Evolutionary conservation across 2,329 filamentous ascomycete species (phyloP).

Genomic region (Alternaria atra): DNA sequence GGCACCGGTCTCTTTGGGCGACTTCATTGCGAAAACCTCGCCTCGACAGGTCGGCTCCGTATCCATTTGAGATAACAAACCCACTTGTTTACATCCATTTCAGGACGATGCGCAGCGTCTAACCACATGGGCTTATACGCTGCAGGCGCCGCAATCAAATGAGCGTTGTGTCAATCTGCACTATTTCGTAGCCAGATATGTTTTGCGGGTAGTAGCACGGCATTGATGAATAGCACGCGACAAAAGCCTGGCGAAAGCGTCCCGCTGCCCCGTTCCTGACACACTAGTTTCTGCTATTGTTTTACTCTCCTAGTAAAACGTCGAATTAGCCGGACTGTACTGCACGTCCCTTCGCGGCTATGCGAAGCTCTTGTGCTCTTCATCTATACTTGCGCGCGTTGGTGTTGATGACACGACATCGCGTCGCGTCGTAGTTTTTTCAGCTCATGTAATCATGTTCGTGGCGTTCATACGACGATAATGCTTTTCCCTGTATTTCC

Average conservation of each 20-base stretch:
- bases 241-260: background rate
- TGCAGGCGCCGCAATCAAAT: slow-evolving; percentile 12
- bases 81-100: slow-evolving; percentile 4
- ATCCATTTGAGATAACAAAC: background rate
- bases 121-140: slow-evolving; percentile 2
- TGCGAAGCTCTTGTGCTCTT: background rate
- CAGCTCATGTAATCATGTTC: background rate
- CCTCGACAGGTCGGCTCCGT: background rate
- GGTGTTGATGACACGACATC: background rate
- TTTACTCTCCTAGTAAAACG: background rate
- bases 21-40: background rate
- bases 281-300: background rate
- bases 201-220: background rate
- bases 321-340: background rate
- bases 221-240: background rate
- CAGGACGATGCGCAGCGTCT: slow-evolving; percentile 1
- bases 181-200: background rate
- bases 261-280: background rate
- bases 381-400: background rate
- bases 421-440: background rate
- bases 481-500: background rate
- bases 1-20: background rate
- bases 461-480: background rate
- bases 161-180: background rate
- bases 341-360: background rate